Percentiles rank a stretch among this genome's conserved stretches.
Evolutionary conservation across 805 yeast species (phyloP).

Genomic region (Yarrowia keelungensis): DNA sequence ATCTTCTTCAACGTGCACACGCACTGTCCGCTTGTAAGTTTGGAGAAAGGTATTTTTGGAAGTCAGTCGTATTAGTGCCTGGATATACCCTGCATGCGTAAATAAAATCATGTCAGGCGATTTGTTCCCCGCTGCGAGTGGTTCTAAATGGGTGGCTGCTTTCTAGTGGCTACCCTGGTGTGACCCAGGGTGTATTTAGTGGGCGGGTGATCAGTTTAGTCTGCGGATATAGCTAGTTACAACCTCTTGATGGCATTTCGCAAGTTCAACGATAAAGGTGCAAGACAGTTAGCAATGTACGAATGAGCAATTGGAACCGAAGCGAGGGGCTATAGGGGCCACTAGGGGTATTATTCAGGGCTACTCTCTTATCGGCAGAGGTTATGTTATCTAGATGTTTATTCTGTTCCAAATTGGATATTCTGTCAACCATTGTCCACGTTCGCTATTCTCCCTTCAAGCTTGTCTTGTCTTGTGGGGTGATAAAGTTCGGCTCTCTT

Average conservation of each 20-base stretch:
- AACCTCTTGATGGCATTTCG: not conserved
- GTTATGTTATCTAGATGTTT: no score
- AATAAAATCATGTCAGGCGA: not conserved
- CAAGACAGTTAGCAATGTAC: conserved; percentile 7
- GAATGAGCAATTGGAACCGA: not conserved
- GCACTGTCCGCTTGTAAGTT: not conserved
- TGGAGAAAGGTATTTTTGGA: conserved; percentile 6
- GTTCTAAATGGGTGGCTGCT: not conserved
- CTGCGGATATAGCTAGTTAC: not conserved
- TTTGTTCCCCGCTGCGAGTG: not conserved
- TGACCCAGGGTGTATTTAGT: not conserved
- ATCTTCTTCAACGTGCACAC: not conserved
- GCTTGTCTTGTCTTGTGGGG: conserved; percentile 20
- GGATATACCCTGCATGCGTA: conserved; percentile 5
- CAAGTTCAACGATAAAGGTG: conserved; percentile 1
- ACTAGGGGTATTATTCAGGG: no score
- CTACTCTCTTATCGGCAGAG: no score
- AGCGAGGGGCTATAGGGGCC: no score
- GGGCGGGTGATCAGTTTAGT: not conserved
- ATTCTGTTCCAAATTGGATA: not conserved
- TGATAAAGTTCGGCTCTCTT: conserved; percentile 30
- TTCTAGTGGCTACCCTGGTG: not conserved
- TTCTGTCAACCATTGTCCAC: not conserved
- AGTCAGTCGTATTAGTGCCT: not conserved
- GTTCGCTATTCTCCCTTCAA: not conserved